A percentile compares a stretch with the other conserved stretches of the same genome.
Conservation (phyloP, 192 early-diverging fungal genomes). For the Globomyces pollinis-pini region DNA sequence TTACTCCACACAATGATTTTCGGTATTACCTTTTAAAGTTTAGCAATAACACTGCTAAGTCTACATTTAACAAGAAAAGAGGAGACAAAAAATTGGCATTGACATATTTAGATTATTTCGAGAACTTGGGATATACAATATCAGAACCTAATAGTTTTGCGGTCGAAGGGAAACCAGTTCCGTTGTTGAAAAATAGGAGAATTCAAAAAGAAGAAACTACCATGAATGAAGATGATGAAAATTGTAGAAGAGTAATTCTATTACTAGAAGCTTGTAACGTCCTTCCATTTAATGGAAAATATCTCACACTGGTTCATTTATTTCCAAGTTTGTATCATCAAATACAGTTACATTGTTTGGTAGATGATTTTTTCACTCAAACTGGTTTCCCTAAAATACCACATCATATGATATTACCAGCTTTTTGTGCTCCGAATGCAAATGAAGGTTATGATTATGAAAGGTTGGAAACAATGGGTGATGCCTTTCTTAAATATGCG, state of each 20-base stretch:
- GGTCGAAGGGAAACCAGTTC: background rate
- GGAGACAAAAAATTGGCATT: background rate
- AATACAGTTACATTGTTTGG: background rate
- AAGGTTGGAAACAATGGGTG: constrained; percentile 82
- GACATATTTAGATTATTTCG: background rate
- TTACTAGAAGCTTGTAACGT: background rate
- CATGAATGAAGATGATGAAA: background rate
- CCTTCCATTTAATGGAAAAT: background rate
- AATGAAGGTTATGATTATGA: constrained; percentile 58
- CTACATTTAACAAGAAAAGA: background rate
- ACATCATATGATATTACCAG: background rate
- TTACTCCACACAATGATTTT: background rate
- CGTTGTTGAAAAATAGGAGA: background rate
- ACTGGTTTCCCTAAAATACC: background rate
- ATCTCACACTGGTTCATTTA: background rate
- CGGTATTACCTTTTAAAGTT: background rate
- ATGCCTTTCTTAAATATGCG: constrained; percentile 81
- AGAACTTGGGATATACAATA: background rate
- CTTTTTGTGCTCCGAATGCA: background rate
- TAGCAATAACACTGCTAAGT: background rate
- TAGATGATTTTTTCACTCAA: background rate
- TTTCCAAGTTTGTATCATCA: background rate
- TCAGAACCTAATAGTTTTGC: background rate
- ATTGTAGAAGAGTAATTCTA: no score
- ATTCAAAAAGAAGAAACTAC: background rate